These are phyloP conservation scores for Phaffomyces antillensis DNA, from an alignment of 805 yeast species.

Conservation along the genomic window DNA sequence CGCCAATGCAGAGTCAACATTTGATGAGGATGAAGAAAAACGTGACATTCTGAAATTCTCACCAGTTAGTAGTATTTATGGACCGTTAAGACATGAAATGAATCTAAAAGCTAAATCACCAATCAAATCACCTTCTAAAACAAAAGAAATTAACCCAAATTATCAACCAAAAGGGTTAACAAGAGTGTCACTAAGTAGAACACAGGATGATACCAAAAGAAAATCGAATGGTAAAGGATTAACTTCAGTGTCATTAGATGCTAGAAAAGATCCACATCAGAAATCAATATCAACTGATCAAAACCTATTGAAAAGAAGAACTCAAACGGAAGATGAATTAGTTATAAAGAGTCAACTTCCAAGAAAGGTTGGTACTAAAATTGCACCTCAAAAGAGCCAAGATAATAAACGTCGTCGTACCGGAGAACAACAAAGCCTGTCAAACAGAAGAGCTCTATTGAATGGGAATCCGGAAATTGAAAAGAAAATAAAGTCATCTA, in stretches of 20 bases:
- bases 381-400: conserved; percentile 18
- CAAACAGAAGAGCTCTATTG: conserved; percentile 20
- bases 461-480: conserved; percentile 3
- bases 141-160: neutral
- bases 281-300: conserved; percentile 15
- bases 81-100: conserved; percentile 20
- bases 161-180: conserved; percentile 14
- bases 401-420: conserved; percentile 23
- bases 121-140: conserved; percentile 6
- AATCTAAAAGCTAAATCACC: conserved; percentile 3
- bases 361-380: conserved; percentile 20
- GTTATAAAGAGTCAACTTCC: conserved; percentile 11
- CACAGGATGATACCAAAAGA: conserved; percentile 11
- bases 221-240: conserved; percentile 17
- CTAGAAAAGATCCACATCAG: conserved; percentile 11
- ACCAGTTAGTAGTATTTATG: conserved; percentile 24
- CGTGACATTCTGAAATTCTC: conserved; percentile 17
- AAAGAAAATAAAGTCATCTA: conserved; percentile 7
- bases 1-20: neutral
- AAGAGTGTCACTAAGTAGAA: conserved; percentile 18
- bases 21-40: conserved; percentile 8
- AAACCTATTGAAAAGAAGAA: conserved; percentile 7
- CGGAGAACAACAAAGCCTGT: conserved; percentile 14
- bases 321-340: conserved; percentile 18
- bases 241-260: conserved; percentile 14